Percentiles rank a stretch among this genome's conserved stretches.
Conservation (phyloP, 2,329 filamentous ascomycete species). For the Dothiorella sarmentorum region DNA sequence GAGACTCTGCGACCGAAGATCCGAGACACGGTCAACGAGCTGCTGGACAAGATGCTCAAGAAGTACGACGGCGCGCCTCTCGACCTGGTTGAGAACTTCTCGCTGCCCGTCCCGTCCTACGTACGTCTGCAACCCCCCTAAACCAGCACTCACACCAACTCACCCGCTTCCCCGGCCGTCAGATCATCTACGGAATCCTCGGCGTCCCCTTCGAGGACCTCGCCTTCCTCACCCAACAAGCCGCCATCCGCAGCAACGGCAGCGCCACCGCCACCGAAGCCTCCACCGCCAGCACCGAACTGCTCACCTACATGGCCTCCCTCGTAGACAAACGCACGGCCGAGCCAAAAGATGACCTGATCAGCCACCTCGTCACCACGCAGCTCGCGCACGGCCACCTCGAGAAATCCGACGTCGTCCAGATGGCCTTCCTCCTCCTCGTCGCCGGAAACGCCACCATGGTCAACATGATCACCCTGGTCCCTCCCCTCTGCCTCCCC, state of each 20-base stretch:
- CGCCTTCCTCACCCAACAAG: conserved; percentile 46
- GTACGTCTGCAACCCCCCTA: conserved; percentile 30
- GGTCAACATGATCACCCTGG: conserved; percentile 48
- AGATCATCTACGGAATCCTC: conserved; percentile 51
- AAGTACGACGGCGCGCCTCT: conserved; percentile 39
- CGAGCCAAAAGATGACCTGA: conserved; percentile 46
- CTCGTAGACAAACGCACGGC: conserved; percentile 42
- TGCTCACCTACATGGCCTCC: conserved; percentile 45
- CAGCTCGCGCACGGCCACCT: conserved; percentile 33
- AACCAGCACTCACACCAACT: no score
- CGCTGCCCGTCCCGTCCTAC: conserved; percentile 48
- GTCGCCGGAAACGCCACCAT: conserved; percentile 53
- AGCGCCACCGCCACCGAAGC: conserved; percentile 48
- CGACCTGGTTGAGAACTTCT: conserved; percentile 48
- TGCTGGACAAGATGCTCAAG: conserved; percentile 42
- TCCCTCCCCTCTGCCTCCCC: conserved; percentile 23
- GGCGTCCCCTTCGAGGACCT: conserved; percentile 49
- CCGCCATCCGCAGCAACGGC: conserved; percentile 47
- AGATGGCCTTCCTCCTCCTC: conserved; percentile 50
- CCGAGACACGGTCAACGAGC: conserved; percentile 44
- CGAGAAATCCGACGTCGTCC: conserved; percentile 32
- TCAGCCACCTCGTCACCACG: conserved; percentile 39
- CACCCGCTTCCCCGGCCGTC: no score
- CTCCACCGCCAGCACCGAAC: conserved; percentile 44
- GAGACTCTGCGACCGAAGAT: conserved; percentile 45